phyloP scores from a whole-genome alignment of 169 alveolate species.

The Pseudocohnilembus persalinus region DNA sequence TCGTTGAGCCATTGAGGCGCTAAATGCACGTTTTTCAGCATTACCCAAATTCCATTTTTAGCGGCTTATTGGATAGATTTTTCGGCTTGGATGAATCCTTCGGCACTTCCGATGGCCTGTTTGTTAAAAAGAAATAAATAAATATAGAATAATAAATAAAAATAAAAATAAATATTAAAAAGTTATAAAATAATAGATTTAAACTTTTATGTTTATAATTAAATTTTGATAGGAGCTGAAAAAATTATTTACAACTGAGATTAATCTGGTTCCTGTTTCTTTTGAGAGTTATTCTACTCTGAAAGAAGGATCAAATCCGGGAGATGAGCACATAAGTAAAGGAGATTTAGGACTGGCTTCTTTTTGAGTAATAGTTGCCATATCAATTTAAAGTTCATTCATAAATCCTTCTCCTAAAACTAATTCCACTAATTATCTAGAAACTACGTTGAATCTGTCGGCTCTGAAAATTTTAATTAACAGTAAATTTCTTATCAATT shows the following conservation, averaged over 20 bases:
- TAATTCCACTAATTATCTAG: slow-evolving; percentile 78
- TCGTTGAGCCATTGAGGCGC: slow-evolving; percentile 95
- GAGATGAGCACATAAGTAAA: slow-evolving; percentile 92
- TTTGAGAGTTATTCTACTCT: slow-evolving; percentile 91
- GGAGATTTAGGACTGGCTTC: slow-evolving; percentile 92
- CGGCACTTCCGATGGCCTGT: slow-evolving; percentile 97
- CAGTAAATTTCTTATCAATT: slow-evolving; percentile 35
- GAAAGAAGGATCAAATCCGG: slow-evolving; percentile 98
- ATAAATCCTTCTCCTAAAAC: slow-evolving; percentile 90
- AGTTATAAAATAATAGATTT: neutral
- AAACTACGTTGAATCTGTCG: slow-evolving; percentile 89
- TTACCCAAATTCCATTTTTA: slow-evolving; percentile 96
- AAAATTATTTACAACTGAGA: slow-evolving; percentile 65
- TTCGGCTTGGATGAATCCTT: slow-evolving; percentile 95
- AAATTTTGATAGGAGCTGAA: too few species aligned
- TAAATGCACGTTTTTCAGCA: slow-evolving; percentile 97
- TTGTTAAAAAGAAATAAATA: neutral
- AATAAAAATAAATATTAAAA: too few species aligned
- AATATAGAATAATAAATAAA: neutral
- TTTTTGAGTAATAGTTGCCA: slow-evolving; percentile 84
- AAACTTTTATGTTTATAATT: too few species aligned
- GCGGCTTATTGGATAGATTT: slow-evolving; percentile 90
- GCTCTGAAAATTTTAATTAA: slow-evolving; percentile 92
- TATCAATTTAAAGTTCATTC: slow-evolving; percentile 87
- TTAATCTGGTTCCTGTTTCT: slow-evolving; percentile 81